A percentile compares a stretch with the other conserved stretches of the same genome.
phyloP scores from a whole-genome alignment of 768 basidiomycete species.

The Mycena vulgaris region DNA sequence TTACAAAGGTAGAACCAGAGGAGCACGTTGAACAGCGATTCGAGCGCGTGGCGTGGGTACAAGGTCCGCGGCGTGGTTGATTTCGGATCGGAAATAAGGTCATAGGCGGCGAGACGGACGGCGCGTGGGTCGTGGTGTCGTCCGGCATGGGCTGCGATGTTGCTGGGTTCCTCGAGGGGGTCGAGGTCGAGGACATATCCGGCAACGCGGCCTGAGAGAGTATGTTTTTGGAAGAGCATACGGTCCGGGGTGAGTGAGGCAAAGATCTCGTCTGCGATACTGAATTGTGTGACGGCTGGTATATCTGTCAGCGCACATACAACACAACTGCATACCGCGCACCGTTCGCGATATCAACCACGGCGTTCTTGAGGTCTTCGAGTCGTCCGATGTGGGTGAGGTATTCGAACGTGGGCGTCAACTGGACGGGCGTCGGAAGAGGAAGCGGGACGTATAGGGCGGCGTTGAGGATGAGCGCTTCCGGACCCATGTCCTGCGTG shows the following conservation, averaged over 20 bases:
- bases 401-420: neutral
- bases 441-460: neutral
- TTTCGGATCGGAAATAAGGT: neutral
- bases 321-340: neutral
- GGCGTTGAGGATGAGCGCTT: neutral
- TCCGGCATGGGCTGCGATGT: neutral
- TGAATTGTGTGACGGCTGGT: neutral
- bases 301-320: neutral
- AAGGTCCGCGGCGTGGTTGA: neutral
- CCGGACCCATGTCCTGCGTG: neutral
- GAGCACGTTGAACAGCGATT: conserved; percentile 16
- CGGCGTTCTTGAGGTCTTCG: neutral
- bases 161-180: neutral
- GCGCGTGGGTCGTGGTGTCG: neutral
- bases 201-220: neutral
- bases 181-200: neutral
- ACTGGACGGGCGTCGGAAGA: neutral
- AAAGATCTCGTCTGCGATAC: neutral
- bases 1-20: neutral
- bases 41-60: conserved; percentile 3
- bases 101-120: neutral
- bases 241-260: neutral
- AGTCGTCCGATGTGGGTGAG: neutral
- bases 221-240: neutral
- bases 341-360: conserved; percentile 13